Evolutionary conservation across 306 rosid species (phyloP), one percentile per base, ranked within the genome.

Genomic region (Malus sieversii): DNA sequence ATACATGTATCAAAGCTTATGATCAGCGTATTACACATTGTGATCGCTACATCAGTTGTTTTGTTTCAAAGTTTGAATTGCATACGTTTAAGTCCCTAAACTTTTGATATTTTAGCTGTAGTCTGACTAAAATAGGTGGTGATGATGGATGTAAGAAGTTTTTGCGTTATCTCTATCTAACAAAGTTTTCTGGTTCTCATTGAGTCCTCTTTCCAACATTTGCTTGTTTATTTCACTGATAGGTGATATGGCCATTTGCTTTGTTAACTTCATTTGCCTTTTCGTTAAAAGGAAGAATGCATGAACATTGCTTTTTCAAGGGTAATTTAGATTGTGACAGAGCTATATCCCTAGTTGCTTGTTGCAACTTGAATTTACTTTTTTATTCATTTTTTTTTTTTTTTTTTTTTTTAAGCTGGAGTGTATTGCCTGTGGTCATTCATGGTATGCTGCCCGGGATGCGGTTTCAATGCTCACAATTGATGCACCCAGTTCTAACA

Each of bases 381-480:
- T 48, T 2, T 48, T 0, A 46, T 46, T 0, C 16, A 13, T 46
- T 46, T 1, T 79, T 77, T 51, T 79, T 33, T 48, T 64, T 72
- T 88, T 70, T 78, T 52, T 79, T 35, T 35, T 48, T 67, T 72
- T 87, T 68, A 90, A 92, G 98, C 84, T 96, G 90, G 99, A 90
- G 88, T 96, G 99, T 72, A 83, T 79, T 79, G 86, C 86, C 38
- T 92, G 99, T 70, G 99, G 99, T 48, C 80, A 96, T 80, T 85
- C 88, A 72, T 92, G 99, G 99, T 92, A 89, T 81, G 93, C 96
- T 40, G 90, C 92, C 57, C 84, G 96, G 60, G 97, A 96, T 75
- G 97, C 80, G 71, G 87, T 84, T n/a, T 91, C 98, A 69, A 53
- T 66, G 75, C 92, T 86, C 70, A 88, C 96, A 33, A 74, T 90